A percentile compares a stretch with the other conserved stretches of the same genome.
phyloP scores from a whole-genome alignment of 2,329 filamentous ascomycete species.

The Curvularia hawaiiensis region DNA sequence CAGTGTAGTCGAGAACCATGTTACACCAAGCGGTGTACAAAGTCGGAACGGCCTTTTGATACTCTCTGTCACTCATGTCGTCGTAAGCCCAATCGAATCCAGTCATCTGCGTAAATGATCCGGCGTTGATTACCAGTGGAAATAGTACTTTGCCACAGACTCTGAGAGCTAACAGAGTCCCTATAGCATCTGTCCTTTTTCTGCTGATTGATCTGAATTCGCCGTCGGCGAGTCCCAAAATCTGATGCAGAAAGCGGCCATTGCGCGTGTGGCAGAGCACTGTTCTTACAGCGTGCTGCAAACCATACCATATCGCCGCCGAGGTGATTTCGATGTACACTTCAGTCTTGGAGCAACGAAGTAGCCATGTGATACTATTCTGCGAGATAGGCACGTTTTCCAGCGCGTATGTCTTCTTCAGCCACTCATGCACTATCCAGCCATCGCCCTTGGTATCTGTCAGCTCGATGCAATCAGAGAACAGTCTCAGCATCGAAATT shows the following conservation, averaged over 20 bases:
- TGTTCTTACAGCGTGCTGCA: neutral
- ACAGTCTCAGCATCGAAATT: neutral
- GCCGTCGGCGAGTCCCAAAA: neutral
- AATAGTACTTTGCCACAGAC: neutral
- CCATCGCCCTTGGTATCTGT: neutral
- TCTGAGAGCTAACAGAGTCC: neutral
- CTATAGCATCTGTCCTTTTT: neutral
- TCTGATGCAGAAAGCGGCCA: neutral
- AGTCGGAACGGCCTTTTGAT: neutral
- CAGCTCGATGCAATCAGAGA: conserved; percentile 1
- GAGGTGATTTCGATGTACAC: neutral
- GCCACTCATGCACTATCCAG: neutral
- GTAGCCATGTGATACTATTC: neutral
- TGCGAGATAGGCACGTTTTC: neutral
- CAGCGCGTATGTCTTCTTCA: neutral
- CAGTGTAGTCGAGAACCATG: neutral
- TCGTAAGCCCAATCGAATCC: neutral
- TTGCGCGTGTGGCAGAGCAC: neutral
- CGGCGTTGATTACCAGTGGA: neutral
- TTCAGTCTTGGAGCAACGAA: neutral
- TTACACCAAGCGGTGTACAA: neutral
- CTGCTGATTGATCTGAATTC: neutral
- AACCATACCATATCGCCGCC: neutral
- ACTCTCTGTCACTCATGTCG: neutral
- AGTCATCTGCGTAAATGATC: neutral